A percentile compares a stretch with the other conserved stretches of the same genome.
Evolutionary conservation across 2,329 filamentous ascomycete species (phyloP).

Genomic region (Pestalotiopsis sp.): DNA sequence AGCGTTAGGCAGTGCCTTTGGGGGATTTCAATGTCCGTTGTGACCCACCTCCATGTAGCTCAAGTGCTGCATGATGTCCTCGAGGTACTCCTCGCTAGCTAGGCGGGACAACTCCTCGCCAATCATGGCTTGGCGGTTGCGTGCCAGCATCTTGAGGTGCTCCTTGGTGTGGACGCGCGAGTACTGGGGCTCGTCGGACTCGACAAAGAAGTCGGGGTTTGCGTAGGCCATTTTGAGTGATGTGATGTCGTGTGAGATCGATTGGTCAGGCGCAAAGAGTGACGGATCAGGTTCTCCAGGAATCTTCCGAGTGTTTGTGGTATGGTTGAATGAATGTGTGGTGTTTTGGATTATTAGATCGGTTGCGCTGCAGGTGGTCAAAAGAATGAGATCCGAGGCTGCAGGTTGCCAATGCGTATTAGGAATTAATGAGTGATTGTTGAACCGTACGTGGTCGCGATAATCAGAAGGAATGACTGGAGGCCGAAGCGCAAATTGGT

Average conservation of each 20-base stretch:
- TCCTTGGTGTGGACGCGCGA: constrained; percentile 70
- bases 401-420: constrained; percentile 4
- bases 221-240: constrained; percentile 41
- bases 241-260: constrained; percentile 25
- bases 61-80: constrained; percentile 94
- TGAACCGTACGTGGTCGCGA: constrained; percentile 39
- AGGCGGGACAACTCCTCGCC: constrained; percentile 84
- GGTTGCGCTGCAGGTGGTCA: constrained; percentile 31
- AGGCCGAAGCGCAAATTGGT: constrained; percentile 38
- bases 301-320: constrained; percentile 38
- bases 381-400: constrained; percentile 39
- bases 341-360: constrained; percentile 27
- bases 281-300: constrained; percentile 52
- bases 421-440: constrained; percentile 53
- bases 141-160: constrained; percentile 74
- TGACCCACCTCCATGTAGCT: constrained; percentile 73
- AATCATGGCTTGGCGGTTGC: constrained; percentile 83
- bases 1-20: constrained; percentile 12
- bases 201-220: constrained; percentile 50
- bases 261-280: constrained; percentile 37
- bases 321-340: constrained; percentile 19
- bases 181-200: constrained; percentile 51
- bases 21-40: constrained; percentile 39
- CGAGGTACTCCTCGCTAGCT: constrained; percentile 86
- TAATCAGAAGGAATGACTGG: constrained; percentile 53